A percentile compares a stretch with the other conserved stretches of the same genome.
These are phyloP conservation scores for Solanum tarapatanum DNA, from an alignment of 257 asterid species.

Conservation along the genomic window DNA sequence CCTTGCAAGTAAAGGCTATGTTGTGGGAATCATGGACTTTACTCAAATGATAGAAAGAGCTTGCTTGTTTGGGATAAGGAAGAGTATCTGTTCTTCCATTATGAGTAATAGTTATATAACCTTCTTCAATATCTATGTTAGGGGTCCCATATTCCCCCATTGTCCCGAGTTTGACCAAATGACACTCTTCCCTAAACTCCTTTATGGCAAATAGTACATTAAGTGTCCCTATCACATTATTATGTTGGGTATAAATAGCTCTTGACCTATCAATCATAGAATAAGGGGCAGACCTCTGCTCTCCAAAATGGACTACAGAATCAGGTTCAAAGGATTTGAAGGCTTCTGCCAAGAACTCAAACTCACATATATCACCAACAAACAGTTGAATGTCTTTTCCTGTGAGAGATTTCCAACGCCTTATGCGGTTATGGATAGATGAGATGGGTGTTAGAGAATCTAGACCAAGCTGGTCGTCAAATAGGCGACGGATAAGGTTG, in stretches of 20 bases:
- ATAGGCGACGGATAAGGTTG: conserved; percentile 73
- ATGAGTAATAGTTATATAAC: conserved; percentile 75
- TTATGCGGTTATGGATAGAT: conserved; percentile 68
- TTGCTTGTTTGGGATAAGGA: conserved; percentile 92
- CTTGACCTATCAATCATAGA: conserved; percentile 95
- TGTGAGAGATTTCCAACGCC: conserved; percentile 78
- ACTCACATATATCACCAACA: conserved; percentile 81
- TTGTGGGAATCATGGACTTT: conserved; percentile 94
- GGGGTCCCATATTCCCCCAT: conserved; percentile 99
- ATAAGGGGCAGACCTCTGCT: conserved; percentile 93
- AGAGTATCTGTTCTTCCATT: conserved; percentile 89
- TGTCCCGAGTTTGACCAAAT: conserved; percentile 92
- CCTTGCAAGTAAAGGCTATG: conserved; percentile 85
- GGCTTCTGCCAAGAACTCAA: conserved; percentile 76
- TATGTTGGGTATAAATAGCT: conserved; percentile 83
- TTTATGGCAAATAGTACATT: conserved; percentile 87
- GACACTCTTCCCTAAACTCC: conserved; percentile 84
- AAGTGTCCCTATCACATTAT: conserved; percentile 83
- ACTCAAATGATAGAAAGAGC: conserved; percentile 90
- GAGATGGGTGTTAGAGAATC: conserved; percentile 88
- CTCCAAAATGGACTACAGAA: conserved; percentile 91
- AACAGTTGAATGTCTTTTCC: conserved; percentile 62
- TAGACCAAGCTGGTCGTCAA: conserved; percentile 88
- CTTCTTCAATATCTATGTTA: conserved; percentile 91
- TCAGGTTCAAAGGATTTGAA: conserved; percentile 74